Evolutionary conservation across 768 basidiomycete genomes (phyloP).

Genomic region (Podaxis sp.): DNA sequence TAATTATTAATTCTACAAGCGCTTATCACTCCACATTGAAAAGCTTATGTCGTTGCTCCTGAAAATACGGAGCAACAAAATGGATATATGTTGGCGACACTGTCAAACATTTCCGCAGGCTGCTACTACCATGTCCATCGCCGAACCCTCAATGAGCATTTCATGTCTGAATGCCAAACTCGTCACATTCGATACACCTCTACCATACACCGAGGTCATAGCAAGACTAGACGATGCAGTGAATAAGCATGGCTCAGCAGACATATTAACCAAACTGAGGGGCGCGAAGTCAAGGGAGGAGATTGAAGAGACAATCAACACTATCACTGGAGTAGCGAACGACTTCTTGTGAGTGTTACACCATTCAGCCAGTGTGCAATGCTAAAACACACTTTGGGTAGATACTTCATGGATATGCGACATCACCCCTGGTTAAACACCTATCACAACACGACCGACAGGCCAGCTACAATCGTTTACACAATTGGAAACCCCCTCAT

Average conservation of each 20-base stretch:
- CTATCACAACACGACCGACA: conserved; percentile 20
- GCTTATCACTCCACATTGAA: not conserved
- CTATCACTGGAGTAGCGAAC: conserved; percentile 22
- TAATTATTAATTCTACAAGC: not conserved
- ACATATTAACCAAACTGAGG: conserved; percentile 20
- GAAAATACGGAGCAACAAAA: not conserved
- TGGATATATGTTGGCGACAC: not conserved
- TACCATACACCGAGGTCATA: conserved; percentile 36
- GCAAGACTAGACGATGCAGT: conserved; percentile 38
- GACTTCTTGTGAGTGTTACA: conserved; percentile 41
- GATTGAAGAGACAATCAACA: conserved; percentile 28
- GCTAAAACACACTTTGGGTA: conserved; percentile 15
- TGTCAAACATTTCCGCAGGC: not conserved
- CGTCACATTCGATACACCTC: conserved; percentile 36
- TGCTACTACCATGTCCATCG: conserved; percentile 11
- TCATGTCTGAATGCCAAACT: conserved; percentile 34
- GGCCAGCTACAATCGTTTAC: conserved; percentile 35
- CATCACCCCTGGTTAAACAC: conserved; percentile 33
- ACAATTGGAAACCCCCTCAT: conserved; percentile 48
- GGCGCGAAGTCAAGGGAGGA: conserved; percentile 30
- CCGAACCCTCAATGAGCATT: conserved; percentile 20
- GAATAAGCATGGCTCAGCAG: conserved; percentile 31
- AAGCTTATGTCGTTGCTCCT: not conserved
- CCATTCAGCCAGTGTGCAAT: not conserved
- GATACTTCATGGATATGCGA: conserved; percentile 36